Percentiles rank a stretch among this genome's conserved stretches.
phyloP scores from a whole-genome alignment of 2,329 filamentous ascomycete species.

The Calonectria hawksworthii region DNA sequence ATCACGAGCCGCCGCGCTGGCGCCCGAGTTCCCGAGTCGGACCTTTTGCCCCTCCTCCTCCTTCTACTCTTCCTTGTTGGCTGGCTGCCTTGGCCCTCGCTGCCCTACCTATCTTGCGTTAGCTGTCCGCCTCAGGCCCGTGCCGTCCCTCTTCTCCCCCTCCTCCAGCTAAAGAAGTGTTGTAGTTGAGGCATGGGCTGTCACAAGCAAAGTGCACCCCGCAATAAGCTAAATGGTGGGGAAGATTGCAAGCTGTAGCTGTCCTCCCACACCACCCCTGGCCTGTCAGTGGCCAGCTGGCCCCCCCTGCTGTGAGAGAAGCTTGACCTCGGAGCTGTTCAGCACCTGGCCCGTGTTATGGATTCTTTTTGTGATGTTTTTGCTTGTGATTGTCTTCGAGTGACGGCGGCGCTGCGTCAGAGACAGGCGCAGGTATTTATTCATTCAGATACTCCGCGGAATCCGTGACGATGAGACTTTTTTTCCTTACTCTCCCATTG shows the following conservation, averaged over 20 bases:
- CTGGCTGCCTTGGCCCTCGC: background rate
- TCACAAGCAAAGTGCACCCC: conserved; percentile 12
- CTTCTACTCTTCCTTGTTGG: too few relatives aligned
- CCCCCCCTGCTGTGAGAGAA: background rate
- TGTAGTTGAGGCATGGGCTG: too few relatives aligned
- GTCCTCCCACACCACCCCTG: background rate
- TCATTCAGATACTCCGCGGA: background rate
- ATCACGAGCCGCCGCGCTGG: background rate
- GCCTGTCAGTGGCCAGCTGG: background rate
- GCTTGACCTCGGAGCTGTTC: conserved; percentile 21
- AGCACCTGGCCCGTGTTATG: background rate
- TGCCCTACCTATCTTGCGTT: background rate
- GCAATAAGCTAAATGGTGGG: conserved; percentile 13
- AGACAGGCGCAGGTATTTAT: background rate
- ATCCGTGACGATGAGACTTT: background rate
- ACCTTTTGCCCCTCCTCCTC: background rate
- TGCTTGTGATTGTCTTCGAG: conserved; percentile 14
- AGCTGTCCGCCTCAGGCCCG: background rate
- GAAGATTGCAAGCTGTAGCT: background rate
- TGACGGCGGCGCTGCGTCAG: background rate
- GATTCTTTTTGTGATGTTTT: background rate
- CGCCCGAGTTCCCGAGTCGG: background rate
- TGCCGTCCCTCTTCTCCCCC: background rate
- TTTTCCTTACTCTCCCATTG: background rate
- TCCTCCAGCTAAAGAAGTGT: background rate